Base-by-base conservation (phyloP, 768 basidiomycete species). In the Suillus spraguei region DNA sequence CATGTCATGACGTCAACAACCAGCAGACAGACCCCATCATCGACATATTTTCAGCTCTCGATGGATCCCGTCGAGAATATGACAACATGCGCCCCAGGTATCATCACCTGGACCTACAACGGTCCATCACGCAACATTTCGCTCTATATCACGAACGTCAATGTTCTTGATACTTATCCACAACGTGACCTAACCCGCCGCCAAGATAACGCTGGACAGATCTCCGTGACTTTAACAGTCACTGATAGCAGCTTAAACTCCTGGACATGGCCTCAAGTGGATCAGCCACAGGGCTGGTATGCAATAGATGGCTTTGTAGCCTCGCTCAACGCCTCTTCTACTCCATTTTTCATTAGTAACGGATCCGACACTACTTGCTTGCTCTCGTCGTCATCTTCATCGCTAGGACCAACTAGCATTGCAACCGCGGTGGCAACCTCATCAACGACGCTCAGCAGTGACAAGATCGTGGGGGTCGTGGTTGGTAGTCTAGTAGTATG, bases 211-310 rank as follows among this genome's bases (percentile, higher is more conserved):
- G 22, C 62, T 10, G 50, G 42, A 14, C 10, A 22, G 24, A 41
- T 79, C 16, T 63, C 69, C 2, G 53, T 70, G 3, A 55, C 56
- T 16, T 28, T 87, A 35, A 74, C 64, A 16, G 62, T 64, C 0
- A 68, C 69, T 9, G 52, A 75, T 60, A 75, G 83, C 5, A 33
- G 56, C 14, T 32, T 17, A 1, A 8, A 13, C 0, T 61, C 60
- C 20, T 85, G 74, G 71, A 72, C 67, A 4, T 87, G 88, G 87
- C 5, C 70, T 1, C 52, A 72, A 3, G 84, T 88, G 55, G 76
- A 78, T 63, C 71, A 86, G 28, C 70, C 82, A 0, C 72, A 78
- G 60, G 87, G 87, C 4, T 81, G 78, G 79, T 88, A 88, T 67
- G 52, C 65, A 14, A 55, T 81, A 50, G 56, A 66, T 58, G 79